These are phyloP conservation scores for Dioscorea zingiberensis DNA, from an alignment of 106 monocot genomes.

Conservation along the genomic window DNA sequence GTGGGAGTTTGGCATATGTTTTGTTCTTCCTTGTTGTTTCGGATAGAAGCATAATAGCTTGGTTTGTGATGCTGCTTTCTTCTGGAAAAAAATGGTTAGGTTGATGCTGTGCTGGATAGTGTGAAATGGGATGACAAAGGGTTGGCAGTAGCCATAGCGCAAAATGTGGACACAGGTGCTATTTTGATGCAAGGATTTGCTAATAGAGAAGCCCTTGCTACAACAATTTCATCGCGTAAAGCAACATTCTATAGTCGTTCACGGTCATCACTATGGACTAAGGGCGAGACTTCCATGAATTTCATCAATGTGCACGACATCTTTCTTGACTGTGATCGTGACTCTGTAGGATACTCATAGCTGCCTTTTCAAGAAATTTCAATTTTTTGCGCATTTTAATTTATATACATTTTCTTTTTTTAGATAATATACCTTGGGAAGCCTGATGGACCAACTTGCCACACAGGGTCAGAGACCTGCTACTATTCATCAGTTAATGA, in stretches of 20 bases:
- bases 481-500: constrained; percentile 73
- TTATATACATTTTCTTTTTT: constrained; percentile 1
- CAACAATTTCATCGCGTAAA: constrained; percentile 64
- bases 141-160: constrained; percentile 85
- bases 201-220: constrained; percentile 77
- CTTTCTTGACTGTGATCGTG: constrained; percentile 92
- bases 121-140: constrained; percentile 93
- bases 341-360: constrained; percentile 57
- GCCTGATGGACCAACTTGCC: constrained; percentile 95
- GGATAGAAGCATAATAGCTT: no score
- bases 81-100: constrained; percentile 17
- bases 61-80: no score
- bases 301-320: constrained; percentile 95
- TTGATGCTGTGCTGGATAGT: constrained; percentile 45
- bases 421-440: constrained; percentile 95
- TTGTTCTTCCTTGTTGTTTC: no score
- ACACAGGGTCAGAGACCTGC: constrained; percentile 88
- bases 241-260: constrained; percentile 98
- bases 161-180: constrained; percentile 89
- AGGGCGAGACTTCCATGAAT: constrained; percentile 92
- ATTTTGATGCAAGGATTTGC: constrained; percentile 98
- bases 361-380: not conserved
- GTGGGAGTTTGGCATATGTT: no score
- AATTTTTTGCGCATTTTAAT: not conserved
- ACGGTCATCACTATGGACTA: constrained; percentile 85